These are phyloP conservation scores for Blastobotrys muscicola DNA, from an alignment of 805 yeast species.

Conservation along the genomic window DNA sequence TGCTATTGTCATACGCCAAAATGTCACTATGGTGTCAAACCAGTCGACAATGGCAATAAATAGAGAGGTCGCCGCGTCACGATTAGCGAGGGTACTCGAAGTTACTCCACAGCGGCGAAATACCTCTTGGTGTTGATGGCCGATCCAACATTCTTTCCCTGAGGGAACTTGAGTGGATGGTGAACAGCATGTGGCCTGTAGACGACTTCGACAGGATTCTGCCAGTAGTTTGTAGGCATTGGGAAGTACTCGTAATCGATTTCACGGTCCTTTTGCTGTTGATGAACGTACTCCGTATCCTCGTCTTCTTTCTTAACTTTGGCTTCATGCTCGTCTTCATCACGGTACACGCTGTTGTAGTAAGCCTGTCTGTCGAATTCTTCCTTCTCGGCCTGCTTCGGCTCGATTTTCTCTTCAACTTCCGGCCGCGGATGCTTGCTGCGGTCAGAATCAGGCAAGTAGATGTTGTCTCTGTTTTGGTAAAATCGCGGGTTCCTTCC, in stretches of 20 bases:
- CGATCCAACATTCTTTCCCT: conserved; percentile 6
- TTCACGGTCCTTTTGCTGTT: conserved; percentile 9
- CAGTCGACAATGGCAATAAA: neutral
- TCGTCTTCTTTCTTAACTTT: neutral
- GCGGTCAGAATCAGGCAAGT: conserved; percentile 25
- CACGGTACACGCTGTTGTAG: neutral
- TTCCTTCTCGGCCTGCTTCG: neutral
- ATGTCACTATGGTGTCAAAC: neutral
- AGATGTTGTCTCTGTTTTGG: conserved; percentile 41
- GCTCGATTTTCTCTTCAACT: neutral
- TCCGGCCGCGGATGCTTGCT: conserved; percentile 1
- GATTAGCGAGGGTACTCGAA: neutral
- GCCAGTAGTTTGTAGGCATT: conserved; percentile 40
- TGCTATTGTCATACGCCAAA: neutral
- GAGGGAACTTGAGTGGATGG: conserved; percentile 27
- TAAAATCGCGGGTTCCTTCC: conserved; percentile 58
- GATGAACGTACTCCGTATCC: neutral
- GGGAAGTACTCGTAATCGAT: conserved; percentile 41
- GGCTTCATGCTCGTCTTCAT: neutral
- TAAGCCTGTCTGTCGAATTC: neutral
- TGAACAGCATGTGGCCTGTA: conserved; percentile 49
- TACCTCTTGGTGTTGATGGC: conserved; percentile 14
- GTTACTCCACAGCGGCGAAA: conserved; percentile 16
- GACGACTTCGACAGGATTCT: conserved; percentile 47
- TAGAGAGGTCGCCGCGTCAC: neutral